Evolutionary conservation across 371 early-diverging fungal species (phyloP).

Genomic region (Rhizopus delemar): DNA sequence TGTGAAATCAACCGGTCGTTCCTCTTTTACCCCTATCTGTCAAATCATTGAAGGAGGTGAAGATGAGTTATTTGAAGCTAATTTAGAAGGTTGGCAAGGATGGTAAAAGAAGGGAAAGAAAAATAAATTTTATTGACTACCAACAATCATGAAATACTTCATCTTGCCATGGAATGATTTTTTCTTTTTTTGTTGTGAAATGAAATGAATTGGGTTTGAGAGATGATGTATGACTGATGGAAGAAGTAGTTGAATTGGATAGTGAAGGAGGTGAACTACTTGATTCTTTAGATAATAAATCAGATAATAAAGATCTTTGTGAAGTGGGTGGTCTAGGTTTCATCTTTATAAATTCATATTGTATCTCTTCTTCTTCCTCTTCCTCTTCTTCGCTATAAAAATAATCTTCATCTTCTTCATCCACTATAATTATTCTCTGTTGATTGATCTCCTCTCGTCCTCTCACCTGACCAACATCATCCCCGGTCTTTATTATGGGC

Average conservation of each 20-base stretch:
- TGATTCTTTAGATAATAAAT: conserved; percentile 20
- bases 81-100: conserved; percentile 53
- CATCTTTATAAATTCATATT: conserved; percentile 21
- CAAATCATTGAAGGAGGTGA: conserved; percentile 72
- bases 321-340: conserved; percentile 25
- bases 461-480: neutral
- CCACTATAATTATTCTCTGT: neutral
- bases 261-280: conserved; percentile 18
- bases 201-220: conserved; percentile 1
- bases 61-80: conserved; percentile 57
- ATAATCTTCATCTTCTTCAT: conserved; percentile 18
- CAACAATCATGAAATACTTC: conserved; percentile 23
- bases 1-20: conserved; percentile 49
- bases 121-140: neutral
- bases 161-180: conserved; percentile 4
- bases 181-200: conserved; percentile 7
- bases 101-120: conserved; percentile 34
- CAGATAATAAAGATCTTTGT: conserved; percentile 26
- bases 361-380: conserved; percentile 26
- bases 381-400: conserved; percentile 21
- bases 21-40: conserved; percentile 64
- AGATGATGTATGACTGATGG: neutral
- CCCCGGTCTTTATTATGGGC: neutral
- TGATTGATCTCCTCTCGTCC: conserved; percentile 3
- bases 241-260: conserved; percentile 21